Base-by-base conservation (phyloP, 2,329 filamentous ascomycete species). In the Blastomyces percursus region DNA sequence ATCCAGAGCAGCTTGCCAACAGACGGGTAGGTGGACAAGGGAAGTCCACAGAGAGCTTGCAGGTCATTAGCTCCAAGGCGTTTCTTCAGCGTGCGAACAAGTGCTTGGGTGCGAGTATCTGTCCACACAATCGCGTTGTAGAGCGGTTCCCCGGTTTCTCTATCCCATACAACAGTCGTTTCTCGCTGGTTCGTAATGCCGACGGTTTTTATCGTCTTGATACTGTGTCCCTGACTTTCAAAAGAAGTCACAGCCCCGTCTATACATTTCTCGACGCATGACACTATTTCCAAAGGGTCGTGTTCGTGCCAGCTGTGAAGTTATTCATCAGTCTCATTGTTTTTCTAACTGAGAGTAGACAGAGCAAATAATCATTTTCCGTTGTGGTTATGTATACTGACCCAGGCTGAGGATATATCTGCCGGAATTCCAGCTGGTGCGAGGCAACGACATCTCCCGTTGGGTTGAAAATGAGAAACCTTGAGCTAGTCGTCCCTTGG, bases 161-260 rank as follows among this genome's bases (percentile, higher is more conserved):
- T 84, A 74, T 96, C 89, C 91, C 91, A 96, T 24, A 91, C 86
- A 1, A 96, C 81, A 1, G 88, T 90, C 0, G 91, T 96, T 75
- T 96, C 91, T 73, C 91, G 86, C 79, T 96, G 91, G 76, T 92
- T 96, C 63, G 91, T 95, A 73, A 96, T 90, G 62, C 91, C 91
- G 67, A 96, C 81, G 14, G 88, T 84, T 73, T 79, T 88, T 71
- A 96, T 90, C 68, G 88, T 82, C 61, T 82, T 80, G 63, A 82
- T 79, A 38, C 82, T 80, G 75, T 90, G 83, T 64, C 91, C 90
- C 64, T 86, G 78, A n/a, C 82, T 79, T 60, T 84, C 76, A 75
- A 96, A 96, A 55, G 86, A 79, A 70, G 85, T 83, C 64, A 88
- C 84, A 0, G 90, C 90, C 66, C 85, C 84, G 68, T 91, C 87